A percentile compares a stretch with the other conserved stretches of the same genome.
Conservation (phyloP, 257 asterid genomes). For the Echites panduratus region DNA sequence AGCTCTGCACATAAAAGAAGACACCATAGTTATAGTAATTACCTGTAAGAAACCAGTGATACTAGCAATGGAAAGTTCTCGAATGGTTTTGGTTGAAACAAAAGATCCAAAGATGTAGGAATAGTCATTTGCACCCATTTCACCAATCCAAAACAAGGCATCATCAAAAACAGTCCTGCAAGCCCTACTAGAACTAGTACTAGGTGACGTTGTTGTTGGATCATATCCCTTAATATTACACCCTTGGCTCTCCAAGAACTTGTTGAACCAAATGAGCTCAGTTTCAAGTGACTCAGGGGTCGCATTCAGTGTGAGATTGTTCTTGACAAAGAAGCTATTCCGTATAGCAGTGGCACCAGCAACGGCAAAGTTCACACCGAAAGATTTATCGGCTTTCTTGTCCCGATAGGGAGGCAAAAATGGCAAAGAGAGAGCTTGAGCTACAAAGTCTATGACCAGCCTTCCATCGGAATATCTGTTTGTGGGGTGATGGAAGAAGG, state of each 20-base stretch:
- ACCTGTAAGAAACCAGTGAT: slow-evolving; percentile 56
- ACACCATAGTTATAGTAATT: background rate
- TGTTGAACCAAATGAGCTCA: slow-evolving; percentile 54
- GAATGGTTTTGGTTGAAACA: slow-evolving; percentile 38
- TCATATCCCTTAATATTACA: slow-evolving; percentile 20
- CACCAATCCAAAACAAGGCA: slow-evolving; percentile 74
- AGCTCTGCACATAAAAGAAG: no score
- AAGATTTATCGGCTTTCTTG: slow-evolving; percentile 22
- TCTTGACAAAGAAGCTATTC: slow-evolving; percentile 49
- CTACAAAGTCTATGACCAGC: slow-evolving; percentile 63
- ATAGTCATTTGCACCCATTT: slow-evolving; percentile 74
- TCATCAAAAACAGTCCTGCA: slow-evolving; percentile 38
- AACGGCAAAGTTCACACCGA: slow-evolving; percentile 73
- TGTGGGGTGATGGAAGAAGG: slow-evolving; percentile 82
- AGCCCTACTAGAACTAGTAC: slow-evolving; percentile 11
- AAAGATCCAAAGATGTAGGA: slow-evolving; percentile 59
- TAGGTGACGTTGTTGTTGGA: slow-evolving; percentile 7
- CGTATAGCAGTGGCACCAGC: slow-evolving; percentile 72
- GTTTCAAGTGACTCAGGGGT: slow-evolving; percentile 62
- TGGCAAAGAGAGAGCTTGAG: slow-evolving; percentile 52
- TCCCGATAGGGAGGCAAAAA: slow-evolving; percentile 53
- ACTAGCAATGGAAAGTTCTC: slow-evolving; percentile 50
- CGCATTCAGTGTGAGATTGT: slow-evolving; percentile 48
- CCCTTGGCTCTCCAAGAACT: slow-evolving; percentile 40
- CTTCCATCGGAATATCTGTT: slow-evolving; percentile 93